Evolutionary conservation across 805 yeast genomes (phyloP), one percentile per base, ranked within the genome.

Genomic region (Candida anglica): DNA sequence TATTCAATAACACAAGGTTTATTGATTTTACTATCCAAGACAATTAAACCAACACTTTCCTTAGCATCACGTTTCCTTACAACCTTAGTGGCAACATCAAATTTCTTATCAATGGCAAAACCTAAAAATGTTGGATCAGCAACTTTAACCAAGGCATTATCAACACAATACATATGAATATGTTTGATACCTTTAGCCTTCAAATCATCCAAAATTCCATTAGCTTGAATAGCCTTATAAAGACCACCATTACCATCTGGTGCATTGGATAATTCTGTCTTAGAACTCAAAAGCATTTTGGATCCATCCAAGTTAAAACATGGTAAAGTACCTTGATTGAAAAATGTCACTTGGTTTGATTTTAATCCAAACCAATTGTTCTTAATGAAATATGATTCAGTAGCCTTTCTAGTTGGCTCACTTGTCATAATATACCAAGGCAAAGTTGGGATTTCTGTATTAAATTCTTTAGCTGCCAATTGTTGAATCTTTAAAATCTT

Each of bases 211-310:
- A 93, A 50, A 14, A 89, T 65, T 2, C 76, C 73, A 44, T 81
- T 75, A 27, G 73, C 73, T 46, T 65, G 61, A 25, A 93, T 69
- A 1, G 96, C 98, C 51, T 78, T 81, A 65, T 93, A 93, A 32
- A 93, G 68, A 2, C 99, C 99, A 38, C 99, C 99, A 56, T 93
- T 93, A 1, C 99, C 99, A 59, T 93, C 98, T 2, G 99, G 99
- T 5, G 96, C 85, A 49, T 84, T 83, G 18, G 88, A 81, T 24
- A 86, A 70, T 17, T 69, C 60, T 27, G 62, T 52, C 27, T 71
- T 65, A 6, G 77, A 56, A 41, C 77, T 78, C 52, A 87, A 52
- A 37, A 89, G 70, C 44, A 93, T 74, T 49, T 81, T 75, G 15
- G 67, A 53, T 26, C 97, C 98, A 18, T 75, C 75, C 30, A 66